Evolutionary conservation across 129 eudicot genomes (phyloP), one percentile per base, ranked within the genome.

Genomic region (Mikania micrantha): DNA sequence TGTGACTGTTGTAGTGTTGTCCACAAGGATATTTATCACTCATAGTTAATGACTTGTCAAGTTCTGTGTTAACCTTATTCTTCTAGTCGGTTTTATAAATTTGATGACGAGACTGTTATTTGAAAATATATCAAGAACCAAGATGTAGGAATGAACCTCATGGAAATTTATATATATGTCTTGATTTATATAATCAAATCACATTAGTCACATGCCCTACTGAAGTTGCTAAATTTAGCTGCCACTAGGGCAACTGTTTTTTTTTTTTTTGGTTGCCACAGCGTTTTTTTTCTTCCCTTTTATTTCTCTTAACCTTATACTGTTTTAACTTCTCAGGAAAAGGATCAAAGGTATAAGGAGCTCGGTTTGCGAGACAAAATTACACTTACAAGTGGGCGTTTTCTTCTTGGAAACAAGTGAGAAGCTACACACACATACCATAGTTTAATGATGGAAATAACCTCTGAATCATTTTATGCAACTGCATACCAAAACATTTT

Each of bases 311-410:
- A 42, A 22, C 19, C 40, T 27, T 60, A 9, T 16, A 20, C 22
- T 65, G 10, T 64, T 35, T 62, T 24, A 21, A 4, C 35, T 71
- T 64, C 28, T 10, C 72, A 94, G 99, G 99, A 94, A 82, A 87
- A 88, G 77, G 99, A 94, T 85, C 99, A 89, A 75, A 81, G 99
- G 75, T 94, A 94, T 79, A 94, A 94, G 85, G 99, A 94, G 70
- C 89, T 94, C 35, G 99, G 99, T 42, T 74, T 94, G 59, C 80
- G 99, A 78, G 99, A 94, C 74, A 89, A 87, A 83, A 89, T 94
- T 50, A 94, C 99, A 12, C 95, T 94, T 52, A 89, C 95, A 70
- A 94, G 99, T 80, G 99, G 99, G 19, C 95, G 96, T 16, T 94
- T 94, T 81, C 95, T 94, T 69, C 84, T 94, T 57, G 99, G 99